phyloP scores from a whole-genome alignment of 805 yeast genomes.

The Komagataella phaffii region DNA sequence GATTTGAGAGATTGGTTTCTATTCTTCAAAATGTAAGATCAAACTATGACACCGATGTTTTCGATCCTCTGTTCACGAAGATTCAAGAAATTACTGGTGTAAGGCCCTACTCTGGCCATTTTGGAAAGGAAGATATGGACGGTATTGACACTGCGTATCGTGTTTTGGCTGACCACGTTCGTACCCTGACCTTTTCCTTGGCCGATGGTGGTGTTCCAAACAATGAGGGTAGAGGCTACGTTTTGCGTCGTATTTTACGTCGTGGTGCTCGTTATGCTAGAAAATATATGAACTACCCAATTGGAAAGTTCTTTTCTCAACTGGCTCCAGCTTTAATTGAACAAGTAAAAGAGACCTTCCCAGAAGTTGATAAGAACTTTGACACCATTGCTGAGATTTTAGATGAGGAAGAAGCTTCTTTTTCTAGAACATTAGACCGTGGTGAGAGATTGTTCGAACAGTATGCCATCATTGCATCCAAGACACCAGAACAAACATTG shows the following conservation, averaged over 20 bases:
- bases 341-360: conserved; percentile 81
- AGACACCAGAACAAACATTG: conserved; percentile 60
- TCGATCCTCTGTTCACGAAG: conserved; percentile 72
- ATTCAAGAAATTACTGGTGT: conserved; percentile 91
- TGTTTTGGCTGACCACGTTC: conserved; percentile 95
- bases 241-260: conserved; percentile 89
- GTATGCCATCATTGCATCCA: conserved; percentile 74
- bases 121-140: conserved; percentile 84
- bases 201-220: conserved; percentile 99
- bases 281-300: conserved; percentile 91
- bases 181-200: conserved; percentile 91
- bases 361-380: conserved; percentile 69
- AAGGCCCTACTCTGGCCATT: conserved; percentile 82
- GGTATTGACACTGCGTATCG: conserved; percentile 98
- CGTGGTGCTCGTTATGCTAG: conserved; percentile 97
- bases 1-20: conserved; percentile 94
- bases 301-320: conserved; percentile 86
- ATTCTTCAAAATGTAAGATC: conserved; percentile 83
- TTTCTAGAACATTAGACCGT: conserved; percentile 90
- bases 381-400: conserved; percentile 76
- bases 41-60: conserved; percentile 96
- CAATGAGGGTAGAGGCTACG: conserved; percentile 98
- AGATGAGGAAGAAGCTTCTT: conserved; percentile 92
- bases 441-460: conserved; percentile 95
- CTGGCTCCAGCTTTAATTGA: conserved; percentile 87